These are phyloP conservation scores for Porodaedalea pini DNA, from an alignment of 1,284 basidiomycete species.

Conservation along the genomic window DNA sequence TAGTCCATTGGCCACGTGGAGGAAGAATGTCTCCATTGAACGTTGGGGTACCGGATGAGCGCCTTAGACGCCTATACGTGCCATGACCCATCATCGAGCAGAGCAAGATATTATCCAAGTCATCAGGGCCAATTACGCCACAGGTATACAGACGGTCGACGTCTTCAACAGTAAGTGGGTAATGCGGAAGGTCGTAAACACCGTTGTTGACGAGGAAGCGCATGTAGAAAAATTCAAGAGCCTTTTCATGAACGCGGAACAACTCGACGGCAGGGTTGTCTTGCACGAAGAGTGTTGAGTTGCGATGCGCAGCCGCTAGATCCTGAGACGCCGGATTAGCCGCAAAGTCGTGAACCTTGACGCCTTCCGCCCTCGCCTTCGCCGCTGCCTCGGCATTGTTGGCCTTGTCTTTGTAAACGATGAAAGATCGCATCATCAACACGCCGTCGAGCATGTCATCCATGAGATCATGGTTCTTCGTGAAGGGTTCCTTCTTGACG, in stretches of 20 bases:
- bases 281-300: not conserved
- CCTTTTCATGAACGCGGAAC: conserved; percentile 1
- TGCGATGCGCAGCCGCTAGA: not conserved
- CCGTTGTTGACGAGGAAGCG: not conserved
- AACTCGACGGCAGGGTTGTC: not conserved
- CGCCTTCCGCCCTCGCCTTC: not conserved
- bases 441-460: not conserved
- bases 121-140: not conserved
- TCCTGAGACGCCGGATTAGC: not conserved
- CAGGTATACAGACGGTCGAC: conserved; percentile 1
- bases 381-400: not conserved
- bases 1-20: not conserved
- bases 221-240: conserved; percentile 1
- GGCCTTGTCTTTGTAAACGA: not conserved
- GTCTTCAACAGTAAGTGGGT: not conserved
- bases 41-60: not conserved
- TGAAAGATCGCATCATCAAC: not conserved
- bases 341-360: not conserved
- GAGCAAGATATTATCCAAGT: not conserved
- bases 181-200: conserved; percentile 1
- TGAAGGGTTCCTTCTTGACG: not conserved
- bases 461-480: not conserved
- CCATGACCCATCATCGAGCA: not conserved
- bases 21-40: not conserved
- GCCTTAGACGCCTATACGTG: not conserved